Base-by-base conservation (phyloP, 192 early-diverging fungal species). In the Kappamyces sp. region DNA sequence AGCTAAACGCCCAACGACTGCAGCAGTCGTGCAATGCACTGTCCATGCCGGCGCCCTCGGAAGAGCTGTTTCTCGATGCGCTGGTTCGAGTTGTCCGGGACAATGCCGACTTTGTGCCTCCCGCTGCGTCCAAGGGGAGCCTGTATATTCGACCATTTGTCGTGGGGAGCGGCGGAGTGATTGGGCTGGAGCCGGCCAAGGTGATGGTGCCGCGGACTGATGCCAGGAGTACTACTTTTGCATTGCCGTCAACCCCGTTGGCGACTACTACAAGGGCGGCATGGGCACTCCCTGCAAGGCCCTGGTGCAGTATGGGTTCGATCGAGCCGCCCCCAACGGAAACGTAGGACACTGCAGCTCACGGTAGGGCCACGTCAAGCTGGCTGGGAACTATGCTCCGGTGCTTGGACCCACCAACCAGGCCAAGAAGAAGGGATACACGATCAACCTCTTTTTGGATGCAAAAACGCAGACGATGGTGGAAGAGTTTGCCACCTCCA, bases 401-500 rank as follows among this genome's bases (percentile, higher is more conserved):
- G 75, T 78, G 1, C 69, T 89, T 30, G 65, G 61, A 12, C 78
- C 81, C 7, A 81, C 84, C 30, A 62, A 69, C 29, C 70, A 64
- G 0, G 84, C 84, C 37, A 86, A 84, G 57, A 68, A 78, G 45
- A 63, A 75, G 34, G 88, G 86, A 31, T 88, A 81, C 62, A 66
- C 78, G 35, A 77, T 89, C 66, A 83, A 79, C 4, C 73, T 89
- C 14, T 87, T 87, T 66, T 72, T 89, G 54, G 88, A 89, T 54
- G 65, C 83, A 40, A 70, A 73, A 47, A 84, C 83, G 4, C 61
- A 73, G 59, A 67, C 74, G 5, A 75, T 81, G 54, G 69, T 89
- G 37, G 88, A 89, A 46, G 88, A 89, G 55, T 89, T 89, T 68
- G 79, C 80, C 3, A 87, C 88, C 5, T 84, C 80, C 58, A 89